Evolutionary conservation across 805 yeast species (phyloP).

Genomic region (Tanozyma kutaoensis): DNA sequence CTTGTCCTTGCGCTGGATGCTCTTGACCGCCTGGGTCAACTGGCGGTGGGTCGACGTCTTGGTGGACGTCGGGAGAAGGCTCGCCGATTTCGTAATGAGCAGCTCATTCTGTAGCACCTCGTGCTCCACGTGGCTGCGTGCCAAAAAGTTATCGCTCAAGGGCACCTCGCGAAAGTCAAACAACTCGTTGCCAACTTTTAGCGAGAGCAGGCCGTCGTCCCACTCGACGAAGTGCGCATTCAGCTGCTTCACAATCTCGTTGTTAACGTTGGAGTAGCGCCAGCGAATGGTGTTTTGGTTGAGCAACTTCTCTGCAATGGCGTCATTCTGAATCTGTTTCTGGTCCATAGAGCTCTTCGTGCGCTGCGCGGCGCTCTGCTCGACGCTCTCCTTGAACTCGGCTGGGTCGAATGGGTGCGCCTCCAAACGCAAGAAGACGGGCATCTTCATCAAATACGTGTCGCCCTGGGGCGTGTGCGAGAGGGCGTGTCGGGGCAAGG

Average conservation of each 20-base stretch:
- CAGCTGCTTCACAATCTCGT: conserved; percentile 70
- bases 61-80: conserved; percentile 86
- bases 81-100: conserved; percentile 49
- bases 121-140: conserved; percentile 55
- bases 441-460: conserved; percentile 48
- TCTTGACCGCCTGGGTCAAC: conserved; percentile 58
- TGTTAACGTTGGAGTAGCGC: conserved; percentile 73
- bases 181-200: conserved; percentile 77
- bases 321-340: conserved; percentile 31
- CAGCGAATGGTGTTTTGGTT: conserved; percentile 86
- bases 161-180: conserved; percentile 65
- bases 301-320: conserved; percentile 46
- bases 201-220: conserved; percentile 84
- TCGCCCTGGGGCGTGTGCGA: conserved; percentile 19
- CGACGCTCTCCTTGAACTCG: conserved; percentile 40
- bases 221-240: conserved; percentile 86
- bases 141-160: conserved; percentile 57
- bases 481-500: conserved; percentile 38
- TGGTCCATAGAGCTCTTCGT: conserved; percentile 15
- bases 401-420: conserved; percentile 78
- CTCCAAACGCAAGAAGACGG: conserved; percentile 71
- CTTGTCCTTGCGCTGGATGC: conserved; percentile 31
- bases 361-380: conserved; percentile 20
- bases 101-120: conserved; percentile 61
- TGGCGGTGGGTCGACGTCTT: conserved; percentile 69